Base-by-base conservation (phyloP, 768 basidiomycete genomes). In the Tylopilus sp. region DNA sequence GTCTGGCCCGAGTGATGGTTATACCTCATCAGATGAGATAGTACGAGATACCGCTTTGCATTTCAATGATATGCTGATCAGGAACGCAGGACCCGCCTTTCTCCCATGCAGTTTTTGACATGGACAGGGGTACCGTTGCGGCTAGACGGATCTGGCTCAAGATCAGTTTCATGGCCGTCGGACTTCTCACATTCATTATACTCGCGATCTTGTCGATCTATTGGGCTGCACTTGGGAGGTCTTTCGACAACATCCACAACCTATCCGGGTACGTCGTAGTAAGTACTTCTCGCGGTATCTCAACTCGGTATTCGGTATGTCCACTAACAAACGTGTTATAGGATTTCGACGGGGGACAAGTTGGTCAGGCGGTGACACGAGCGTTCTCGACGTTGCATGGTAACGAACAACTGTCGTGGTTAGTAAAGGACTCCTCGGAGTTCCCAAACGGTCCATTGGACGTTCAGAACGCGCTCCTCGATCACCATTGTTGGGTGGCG, bases 251-350 rank as follows among this genome's bases (percentile, higher is more conserved):
- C 10, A 30, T 73, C 6, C 65, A 65, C 34, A 76, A 77, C 22
- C 60, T 86, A 24, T 62, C 73, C n/a, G 82, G 80, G 2, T 84
- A 77, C 74, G 73, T 86, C 0, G 78, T 86, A 24, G 84, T 85
- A 52, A 46, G 81, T 72, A 22, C 38, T 45, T 16, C 28, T 19
- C 26, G n/a, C 29, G 22, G 14, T 19, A 7, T 8, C 42, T 2
- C 42, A n/a, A n/a, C n/a, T n/a, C n/a, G n/a, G 3, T 30, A 3
- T 26, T 19, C 17, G 6, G 21, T 13, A 2, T 10, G 16, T 30
- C 37, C 16, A 12, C 42, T 54, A 4, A 53, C 30, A 19, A 7
- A 26, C 4, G 19, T 21, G 25, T 5, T 24, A 6, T 43, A 85
- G 83, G 83, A 86, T 59, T 85, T 85, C 55, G 85, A 86, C 37